Conservation (phyloP, 225 moss, liverwort and hornwort genomes). For the Antitrichia curtipendula region DNA sequence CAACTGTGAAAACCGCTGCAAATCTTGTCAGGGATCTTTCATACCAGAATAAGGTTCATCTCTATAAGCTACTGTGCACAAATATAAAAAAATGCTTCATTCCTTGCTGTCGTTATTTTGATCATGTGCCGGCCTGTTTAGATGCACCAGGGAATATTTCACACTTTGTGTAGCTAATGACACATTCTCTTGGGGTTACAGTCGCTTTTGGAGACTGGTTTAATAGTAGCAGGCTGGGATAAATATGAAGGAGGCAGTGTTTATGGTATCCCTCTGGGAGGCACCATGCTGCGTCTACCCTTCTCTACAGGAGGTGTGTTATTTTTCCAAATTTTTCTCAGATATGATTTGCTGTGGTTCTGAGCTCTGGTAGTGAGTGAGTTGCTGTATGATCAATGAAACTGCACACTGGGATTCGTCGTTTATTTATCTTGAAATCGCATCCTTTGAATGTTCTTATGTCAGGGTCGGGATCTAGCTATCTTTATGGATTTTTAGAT, state of each 20-base stretch:
- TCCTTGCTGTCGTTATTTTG: neutral
- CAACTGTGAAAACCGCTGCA: constrained; percentile 85
- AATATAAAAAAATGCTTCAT: neutral
- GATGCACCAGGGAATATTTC: neutral
- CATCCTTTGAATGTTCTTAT: neutral
- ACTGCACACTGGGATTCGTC: neutral
- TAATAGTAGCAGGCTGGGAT: constrained; percentile 98
- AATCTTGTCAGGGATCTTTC: constrained; percentile 68
- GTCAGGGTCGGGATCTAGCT: constrained; percentile 94
- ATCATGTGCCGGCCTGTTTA: neutral
- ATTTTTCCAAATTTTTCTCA: neutral
- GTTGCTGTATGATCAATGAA: neutral
- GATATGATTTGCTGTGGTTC: neutral
- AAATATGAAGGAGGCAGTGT: constrained; percentile 96
- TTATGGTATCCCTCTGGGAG: constrained; percentile 86
- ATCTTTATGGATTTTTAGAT: constrained; percentile 92
- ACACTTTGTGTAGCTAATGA: neutral
- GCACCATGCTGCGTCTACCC: constrained; percentile 83
- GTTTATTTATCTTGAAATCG: neutral
- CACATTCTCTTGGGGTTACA: constrained; percentile 7
- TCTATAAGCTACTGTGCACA: neutral
- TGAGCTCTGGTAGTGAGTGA: neutral
- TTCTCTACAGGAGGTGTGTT: constrained; percentile 84
- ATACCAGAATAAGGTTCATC: constrained; percentile 84
- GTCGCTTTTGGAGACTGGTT: constrained; percentile 76